Evolutionary conservation across 2,329 filamentous ascomycete genomes (phyloP), one percentile per base, ranked within the genome.

Genomic region (Pseudogymnoascus sp.): DNA sequence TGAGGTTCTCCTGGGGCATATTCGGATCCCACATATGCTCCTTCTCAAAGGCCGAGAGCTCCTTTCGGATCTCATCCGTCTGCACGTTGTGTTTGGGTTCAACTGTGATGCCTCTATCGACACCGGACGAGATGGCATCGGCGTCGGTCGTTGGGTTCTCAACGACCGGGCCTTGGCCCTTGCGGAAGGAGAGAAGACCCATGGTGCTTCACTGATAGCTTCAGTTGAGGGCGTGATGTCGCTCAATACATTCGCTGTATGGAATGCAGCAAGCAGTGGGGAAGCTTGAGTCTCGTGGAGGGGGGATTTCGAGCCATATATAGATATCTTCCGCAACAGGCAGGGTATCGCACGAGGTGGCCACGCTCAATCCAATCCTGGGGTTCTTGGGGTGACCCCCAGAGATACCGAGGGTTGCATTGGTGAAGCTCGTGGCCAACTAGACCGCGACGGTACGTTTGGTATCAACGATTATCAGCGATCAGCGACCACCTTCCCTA

Each of bases 11-110:
- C 43, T 67, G 68, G 7, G 69, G 66, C 13, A 71, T 64, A 62
- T 71, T 70, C 1, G 68, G 70, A 64, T 71, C 70, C 63, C 64
- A 71, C 48, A 57, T 31, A 6, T 57, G 25, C 48, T 57, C 48
- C 11, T 19, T 57, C 48, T 57, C 48, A 34, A 57, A 57, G n/a
- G 48, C 48, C n/a, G 48, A 34, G 25, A 57, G 48, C 10, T 57
- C 48, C 1, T 19, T 57, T 34, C 48, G 48, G 25, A 57, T 57
- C 48, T 19, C 48, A 31, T 34, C 48, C n/a, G 25, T 6, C 8
- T n/a, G 25, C 25, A 57, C 48, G 34, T 57, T 6, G 14, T 4
- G 48, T 6, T 57, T 57, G 5, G 48, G 48, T 10, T 57, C 48
- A 19, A 34, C 48, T 13, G 25, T 57, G 25, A 57, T 25, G 25